These are phyloP conservation scores for Neonectria faginata DNA, from an alignment of 2,329 filamentous ascomycete species.

Conservation along the genomic window DNA sequence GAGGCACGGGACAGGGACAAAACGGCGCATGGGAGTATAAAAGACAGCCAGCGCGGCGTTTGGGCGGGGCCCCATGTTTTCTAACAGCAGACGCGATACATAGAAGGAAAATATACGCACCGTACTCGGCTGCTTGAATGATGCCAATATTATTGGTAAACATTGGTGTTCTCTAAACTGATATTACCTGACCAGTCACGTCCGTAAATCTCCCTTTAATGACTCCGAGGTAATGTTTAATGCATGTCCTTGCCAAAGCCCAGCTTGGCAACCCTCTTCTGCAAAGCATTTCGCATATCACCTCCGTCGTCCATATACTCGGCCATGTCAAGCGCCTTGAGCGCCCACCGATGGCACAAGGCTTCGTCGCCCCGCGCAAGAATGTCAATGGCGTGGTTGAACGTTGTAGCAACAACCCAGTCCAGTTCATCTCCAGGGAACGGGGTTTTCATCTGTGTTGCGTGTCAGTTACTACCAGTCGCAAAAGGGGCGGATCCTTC, in stretches of 20 bases:
- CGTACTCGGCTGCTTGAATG: slow-evolving; percentile 7
- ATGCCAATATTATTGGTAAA: background rate
- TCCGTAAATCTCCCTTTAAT: background rate
- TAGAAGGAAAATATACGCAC: slow-evolving; percentile 1
- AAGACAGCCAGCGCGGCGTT: slow-evolving; percentile 4
- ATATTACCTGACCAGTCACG: background rate
- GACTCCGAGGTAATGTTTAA: background rate
- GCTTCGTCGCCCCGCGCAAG: slow-evolving; percentile 67
- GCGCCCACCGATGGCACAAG: slow-evolving; percentile 70
- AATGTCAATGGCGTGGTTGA: slow-evolving; percentile 78
- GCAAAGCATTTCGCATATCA: slow-evolving; percentile 57
- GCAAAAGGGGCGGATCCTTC: background rate
- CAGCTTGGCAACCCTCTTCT: slow-evolving; percentile 58
- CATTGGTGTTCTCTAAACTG: background rate
- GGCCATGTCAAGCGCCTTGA: slow-evolving; percentile 71
- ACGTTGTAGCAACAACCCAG: slow-evolving; percentile 77
- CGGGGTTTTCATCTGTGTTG: slow-evolving; percentile 50
- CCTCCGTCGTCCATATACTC: slow-evolving; percentile 67
- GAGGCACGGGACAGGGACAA: background rate
- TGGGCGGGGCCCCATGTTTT: background rate
- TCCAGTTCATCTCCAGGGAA: slow-evolving; percentile 78
- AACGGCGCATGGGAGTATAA: background rate
- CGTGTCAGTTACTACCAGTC: slow-evolving; percentile 2
- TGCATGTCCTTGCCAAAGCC: slow-evolving; percentile 33
- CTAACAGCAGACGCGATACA: background rate